Base-by-base conservation (phyloP, 2,329 filamentous ascomycete species). In the Sarocladiaceae sp. region DNA sequence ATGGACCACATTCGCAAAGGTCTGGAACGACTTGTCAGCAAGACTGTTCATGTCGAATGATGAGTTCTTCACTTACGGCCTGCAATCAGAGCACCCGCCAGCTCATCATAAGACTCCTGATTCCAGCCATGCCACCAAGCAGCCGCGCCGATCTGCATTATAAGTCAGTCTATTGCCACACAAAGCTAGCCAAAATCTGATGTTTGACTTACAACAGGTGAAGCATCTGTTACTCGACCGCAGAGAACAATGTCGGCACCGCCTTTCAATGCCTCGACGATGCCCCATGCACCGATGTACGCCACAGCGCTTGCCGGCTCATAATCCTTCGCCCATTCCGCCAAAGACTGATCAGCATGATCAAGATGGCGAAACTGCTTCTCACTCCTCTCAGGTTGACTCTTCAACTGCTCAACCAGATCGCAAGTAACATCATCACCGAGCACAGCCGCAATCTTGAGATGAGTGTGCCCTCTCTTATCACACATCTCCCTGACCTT, bases 41-140 rank as follows among this genome's bases (percentile, higher is more conserved):
- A 37, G 35, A 17, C 35, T 37, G 11, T 10, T 12, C 8, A 12
- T 37, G 35, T 10, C 35, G 8, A 37, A n/a, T 6, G 18, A 37
- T 10, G n/a, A 6, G 35, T 10, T 37, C n/a, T 6, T 6, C 11
- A 37, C 35, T 37, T 37, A 37, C 35, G 76, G 1, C 75, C 78
- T 0, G 76, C 76, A 3, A 82, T 61, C 0, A 82, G 59, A 0
- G 76, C 66, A 0, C 74, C 74, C 0, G 79, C 79, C 4, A 83
- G 66, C 17, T 66, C 58, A 53, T 82, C 72, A 18, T 73, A 78
- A 22, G 75, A 68, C 0, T 65, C 69, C 15, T 74, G 69, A 0
- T 56, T 54, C 80, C 79, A 84, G 1, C 68, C 64, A 51, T 83
- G 71, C 73, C 78, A 83, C 66, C 71, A 83, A 58, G 73, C 74